These are phyloP conservation scores for Alternaria viburni DNA, from an alignment of 2,329 filamentous ascomycete species.

Conservation along the genomic window DNA sequence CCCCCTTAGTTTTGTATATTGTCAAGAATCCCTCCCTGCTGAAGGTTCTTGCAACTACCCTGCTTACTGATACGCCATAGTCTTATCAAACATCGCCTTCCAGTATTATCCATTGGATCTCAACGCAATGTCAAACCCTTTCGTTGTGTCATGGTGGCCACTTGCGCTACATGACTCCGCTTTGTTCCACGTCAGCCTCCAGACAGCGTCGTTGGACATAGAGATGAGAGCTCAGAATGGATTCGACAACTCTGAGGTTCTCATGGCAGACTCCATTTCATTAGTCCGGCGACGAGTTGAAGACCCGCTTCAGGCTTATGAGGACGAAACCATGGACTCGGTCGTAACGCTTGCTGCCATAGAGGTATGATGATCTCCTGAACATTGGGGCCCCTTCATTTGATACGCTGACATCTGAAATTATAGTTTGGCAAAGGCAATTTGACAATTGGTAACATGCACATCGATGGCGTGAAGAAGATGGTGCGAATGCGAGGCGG, in stretches of 20 bases:
- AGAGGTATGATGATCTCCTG: conserved; percentile 51
- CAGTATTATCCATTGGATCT: conserved; percentile 66
- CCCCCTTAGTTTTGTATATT: background rate
- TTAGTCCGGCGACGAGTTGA: conserved; percentile 59
- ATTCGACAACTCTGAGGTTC: conserved; percentile 60
- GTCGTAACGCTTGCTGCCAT: conserved; percentile 65
- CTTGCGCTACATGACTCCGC: conserved; percentile 62
- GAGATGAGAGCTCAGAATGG: conserved; percentile 60
- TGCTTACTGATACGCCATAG: conserved; percentile 40
- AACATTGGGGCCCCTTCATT: background rate
- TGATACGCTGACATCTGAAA: conserved; percentile 1
- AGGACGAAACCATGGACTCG: conserved; percentile 63
- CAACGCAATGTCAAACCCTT: conserved; percentile 61
- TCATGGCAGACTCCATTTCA: conserved; percentile 64
- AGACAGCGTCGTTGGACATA: conserved; percentile 64
- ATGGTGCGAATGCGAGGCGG: conserved; percentile 60
- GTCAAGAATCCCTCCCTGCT: background rate
- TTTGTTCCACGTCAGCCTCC: conserved; percentile 65
- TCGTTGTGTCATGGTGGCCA: conserved; percentile 67
- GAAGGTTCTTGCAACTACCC: background rate
- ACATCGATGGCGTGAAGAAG: conserved; percentile 58
- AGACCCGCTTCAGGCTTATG: conserved; percentile 55
- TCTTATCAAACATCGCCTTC: conserved; percentile 64
- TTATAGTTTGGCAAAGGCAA: conserved; percentile 62
- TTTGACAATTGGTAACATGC: conserved; percentile 52